Evolutionary conservation across 345 rosid species (phyloP).

Genomic region (Murraya paniculata): DNA sequence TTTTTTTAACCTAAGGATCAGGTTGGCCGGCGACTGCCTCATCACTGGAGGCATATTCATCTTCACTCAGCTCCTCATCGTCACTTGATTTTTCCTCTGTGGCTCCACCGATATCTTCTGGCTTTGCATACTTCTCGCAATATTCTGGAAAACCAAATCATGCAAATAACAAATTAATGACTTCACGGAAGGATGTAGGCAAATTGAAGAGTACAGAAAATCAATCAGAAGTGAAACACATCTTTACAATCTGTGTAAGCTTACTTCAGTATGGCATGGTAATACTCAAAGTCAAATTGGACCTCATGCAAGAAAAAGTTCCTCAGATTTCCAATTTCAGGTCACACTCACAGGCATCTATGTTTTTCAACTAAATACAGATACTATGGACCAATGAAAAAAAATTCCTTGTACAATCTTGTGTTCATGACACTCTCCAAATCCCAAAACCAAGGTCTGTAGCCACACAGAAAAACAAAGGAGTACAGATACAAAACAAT

Average conservation of each 20-base stretch:
- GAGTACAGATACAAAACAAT: not conserved
- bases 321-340: not conserved
- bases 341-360: not conserved
- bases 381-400: not conserved
- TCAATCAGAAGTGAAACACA: not conserved
- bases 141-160: constrained; percentile 45
- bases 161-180: not conserved
- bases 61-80: constrained; percentile 80
- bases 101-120: constrained; percentile 56
- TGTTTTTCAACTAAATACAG: not conserved
- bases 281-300: not conserved
- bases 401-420: not conserved
- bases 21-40: constrained; percentile 80
- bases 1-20: constrained; percentile 47
- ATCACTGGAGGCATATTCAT: constrained; percentile 65
- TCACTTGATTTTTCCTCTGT: constrained; percentile 70
- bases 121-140: constrained; percentile 83
- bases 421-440: not conserved
- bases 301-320: not conserved
- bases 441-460: not conserved
- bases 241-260: not conserved
- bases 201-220: not conserved
- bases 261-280: not conserved
- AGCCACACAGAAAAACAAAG: not conserved
- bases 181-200: not conserved